A percentile compares a stretch with the other conserved stretches of the same genome.
These are phyloP conservation scores for Termitomyces sp. DNA, from an alignment of 768 basidiomycete species.

Conservation along the genomic window DNA sequence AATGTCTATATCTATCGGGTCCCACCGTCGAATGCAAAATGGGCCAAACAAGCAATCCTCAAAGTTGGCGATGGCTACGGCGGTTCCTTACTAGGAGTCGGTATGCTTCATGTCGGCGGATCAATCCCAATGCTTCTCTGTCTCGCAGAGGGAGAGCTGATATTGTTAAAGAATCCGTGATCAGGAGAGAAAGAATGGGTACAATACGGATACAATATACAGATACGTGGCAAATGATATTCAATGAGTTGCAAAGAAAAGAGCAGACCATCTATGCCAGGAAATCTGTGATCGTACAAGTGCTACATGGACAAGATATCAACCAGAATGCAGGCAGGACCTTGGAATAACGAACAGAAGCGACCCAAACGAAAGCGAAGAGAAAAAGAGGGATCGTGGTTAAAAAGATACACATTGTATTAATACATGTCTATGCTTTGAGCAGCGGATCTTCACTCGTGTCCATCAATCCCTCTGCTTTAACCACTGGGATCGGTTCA, in stretches of 20 bases:
- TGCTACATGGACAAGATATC: conserved; percentile 28
- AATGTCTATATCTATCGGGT: conserved; percentile 87
- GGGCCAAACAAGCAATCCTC: conserved; percentile 82
- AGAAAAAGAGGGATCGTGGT: conserved; percentile 15
- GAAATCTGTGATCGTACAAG: conserved; percentile 23
- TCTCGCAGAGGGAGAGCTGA: conserved; percentile 73
- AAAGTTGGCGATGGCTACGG: conserved; percentile 64
- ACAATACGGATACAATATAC: conserved; percentile 14
- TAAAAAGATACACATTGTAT: conserved; percentile 17
- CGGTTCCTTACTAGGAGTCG: conserved; percentile 79
- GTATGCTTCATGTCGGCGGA: conserved; percentile 35
- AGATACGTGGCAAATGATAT: conserved; percentile 14
- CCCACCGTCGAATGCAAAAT: conserved; percentile 44
- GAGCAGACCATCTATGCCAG: conserved; percentile 21
- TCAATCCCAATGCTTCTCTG: conserved; percentile 52
- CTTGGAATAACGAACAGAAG: conserved; percentile 23
- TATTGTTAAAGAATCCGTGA: conserved; percentile 45
- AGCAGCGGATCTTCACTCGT: conserved; percentile 55
- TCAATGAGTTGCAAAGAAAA: conserved; percentile 12
- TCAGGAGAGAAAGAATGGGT: background rate
- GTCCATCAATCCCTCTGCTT: conserved; percentile 65
- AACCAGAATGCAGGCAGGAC: conserved; percentile 21
- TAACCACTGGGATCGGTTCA: conserved; percentile 47
- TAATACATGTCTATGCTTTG: conserved; percentile 24
- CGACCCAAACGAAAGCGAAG: conserved; percentile 17